Evolutionary conservation across 345 rosid genomes (phyloP).

Genomic region (Anacardium occidentale): DNA sequence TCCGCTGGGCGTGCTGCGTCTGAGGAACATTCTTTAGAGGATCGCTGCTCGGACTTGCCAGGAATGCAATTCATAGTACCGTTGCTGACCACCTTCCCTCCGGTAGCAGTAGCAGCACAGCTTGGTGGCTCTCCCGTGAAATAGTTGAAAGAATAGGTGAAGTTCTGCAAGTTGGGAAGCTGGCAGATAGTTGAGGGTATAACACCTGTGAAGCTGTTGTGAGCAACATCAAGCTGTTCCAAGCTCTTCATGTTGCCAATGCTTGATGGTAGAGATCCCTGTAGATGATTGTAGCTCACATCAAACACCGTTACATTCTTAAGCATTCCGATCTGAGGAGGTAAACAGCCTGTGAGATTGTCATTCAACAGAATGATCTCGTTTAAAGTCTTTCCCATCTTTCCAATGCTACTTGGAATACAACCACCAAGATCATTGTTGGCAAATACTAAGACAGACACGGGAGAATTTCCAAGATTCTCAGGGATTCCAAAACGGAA

Average conservation of each 20-base stretch:
- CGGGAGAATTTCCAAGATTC: constrained; percentile 75
- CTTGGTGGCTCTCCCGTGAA: constrained; percentile 60
- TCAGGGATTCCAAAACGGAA: constrained; percentile 59
- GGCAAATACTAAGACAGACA: constrained; percentile 65
- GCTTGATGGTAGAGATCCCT: constrained; percentile 50
- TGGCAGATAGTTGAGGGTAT: constrained; percentile 56
- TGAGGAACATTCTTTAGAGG: constrained; percentile 53
- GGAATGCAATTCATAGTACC: constrained; percentile 52
- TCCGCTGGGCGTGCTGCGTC: constrained; percentile 51
- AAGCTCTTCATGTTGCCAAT: constrained; percentile 63
- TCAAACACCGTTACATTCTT: constrained; percentile 58
- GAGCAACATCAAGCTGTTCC: constrained; percentile 66
- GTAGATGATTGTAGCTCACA: constrained; percentile 54
- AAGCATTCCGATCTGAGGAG: constrained; percentile 63
- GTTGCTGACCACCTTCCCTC: constrained; percentile 22
- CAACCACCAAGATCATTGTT: constrained; percentile 82
- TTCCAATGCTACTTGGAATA: constrained; percentile 62
- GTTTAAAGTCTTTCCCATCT: constrained; percentile 65
- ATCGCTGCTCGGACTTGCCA: constrained; percentile 48
- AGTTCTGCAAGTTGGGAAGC: constrained; percentile 56
- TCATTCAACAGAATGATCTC: constrained; percentile 70
- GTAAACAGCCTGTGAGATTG: constrained; percentile 72
- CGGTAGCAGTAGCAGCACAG: constrained; percentile 41
- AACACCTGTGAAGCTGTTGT: constrained; percentile 56
- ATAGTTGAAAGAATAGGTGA: constrained; percentile 61